A percentile compares a stretch with the other conserved stretches of the same genome.
phyloP scores from a whole-genome alignment of 2,329 filamentous ascomycete genomes.

The Xylaria hypoxylon region DNA sequence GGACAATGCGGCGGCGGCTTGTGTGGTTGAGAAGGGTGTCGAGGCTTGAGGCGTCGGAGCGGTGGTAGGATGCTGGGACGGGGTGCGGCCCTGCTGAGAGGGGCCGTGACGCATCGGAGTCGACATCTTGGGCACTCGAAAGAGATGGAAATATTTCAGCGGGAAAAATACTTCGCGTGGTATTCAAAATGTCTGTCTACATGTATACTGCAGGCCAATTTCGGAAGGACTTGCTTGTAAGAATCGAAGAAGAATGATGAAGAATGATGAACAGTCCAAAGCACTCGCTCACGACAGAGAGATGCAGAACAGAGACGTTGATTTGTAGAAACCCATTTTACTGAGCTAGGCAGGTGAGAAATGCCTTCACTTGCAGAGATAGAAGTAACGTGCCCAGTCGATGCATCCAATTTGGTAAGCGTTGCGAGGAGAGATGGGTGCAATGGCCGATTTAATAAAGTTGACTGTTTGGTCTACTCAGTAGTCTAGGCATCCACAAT shows the following conservation, averaged over 20 bases:
- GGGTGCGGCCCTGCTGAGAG: conserved; percentile 64
- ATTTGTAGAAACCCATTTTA: conserved; percentile 2
- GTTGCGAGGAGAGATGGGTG: not conserved
- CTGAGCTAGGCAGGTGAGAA: not conserved
- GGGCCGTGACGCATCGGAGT: conserved; percentile 54
- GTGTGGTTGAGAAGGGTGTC: conserved; percentile 70
- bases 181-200: not conserved
- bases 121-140: conserved; percentile 45
- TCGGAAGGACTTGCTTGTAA: not conserved
- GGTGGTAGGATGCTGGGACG: conserved; percentile 61
- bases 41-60: conserved; percentile 74
- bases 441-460: not conserved
- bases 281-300: not conserved
- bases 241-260: not conserved
- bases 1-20: conserved; percentile 68
- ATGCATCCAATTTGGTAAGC: too few relatives aligned
- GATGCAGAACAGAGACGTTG: not conserved
- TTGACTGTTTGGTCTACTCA: too few relatives aligned
- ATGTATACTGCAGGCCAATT: not conserved
- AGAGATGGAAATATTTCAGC: not conserved
- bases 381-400: not conserved
- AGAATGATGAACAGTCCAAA: not conserved
- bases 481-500: not conserved
- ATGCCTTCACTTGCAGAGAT: too few relatives aligned
- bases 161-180: not conserved